Evolutionary conservation across 2,329 filamentous ascomycete genomes (phyloP).

Genomic region (Pseudomassariella vexata): DNA sequence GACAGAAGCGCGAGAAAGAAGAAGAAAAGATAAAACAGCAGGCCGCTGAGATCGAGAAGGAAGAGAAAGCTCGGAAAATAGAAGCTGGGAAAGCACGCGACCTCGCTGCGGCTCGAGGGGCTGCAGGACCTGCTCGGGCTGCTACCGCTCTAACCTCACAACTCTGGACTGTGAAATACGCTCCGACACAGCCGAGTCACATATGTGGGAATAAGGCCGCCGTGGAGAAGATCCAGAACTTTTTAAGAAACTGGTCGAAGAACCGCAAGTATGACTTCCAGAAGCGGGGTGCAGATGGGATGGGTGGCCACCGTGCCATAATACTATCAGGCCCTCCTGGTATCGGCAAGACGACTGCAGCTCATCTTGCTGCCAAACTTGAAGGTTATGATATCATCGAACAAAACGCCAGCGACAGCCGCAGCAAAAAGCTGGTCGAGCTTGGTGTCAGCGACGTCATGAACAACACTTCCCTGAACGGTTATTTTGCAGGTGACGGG

Average conservation of each 20-base stretch:
- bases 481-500: constrained; percentile 81
- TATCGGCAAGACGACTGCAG: constrained; percentile 95
- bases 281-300: constrained; percentile 75
- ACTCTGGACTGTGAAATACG: constrained; percentile 94
- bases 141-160: constrained; percentile 47
- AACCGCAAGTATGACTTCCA: constrained; percentile 77
- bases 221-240: constrained; percentile 84
- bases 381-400: constrained; percentile 93
- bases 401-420: constrained; percentile 89
- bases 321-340: constrained; percentile 94
- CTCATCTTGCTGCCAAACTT: constrained; percentile 86
- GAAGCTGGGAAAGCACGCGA: constrained; percentile 51
- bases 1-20: constrained; percentile 79
- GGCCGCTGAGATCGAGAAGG: constrained; percentile 77
- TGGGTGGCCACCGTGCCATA: constrained; percentile 78
- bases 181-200: constrained; percentile 74
- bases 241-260: constrained; percentile 79
- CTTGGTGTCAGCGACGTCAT: constrained; percentile 81
- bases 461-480: constrained; percentile 86
- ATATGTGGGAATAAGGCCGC: constrained; percentile 92
- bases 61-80: constrained; percentile 58
- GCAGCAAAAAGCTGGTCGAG: constrained; percentile 95
- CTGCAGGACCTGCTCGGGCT: constrained; percentile 28
- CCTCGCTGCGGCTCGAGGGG: constrained; percentile 37
- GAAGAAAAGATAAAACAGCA: constrained; percentile 76